Evolutionary conservation across 2,329 filamentous ascomycete genomes (phyloP), one percentile per base, ranked within the genome.

Genomic region (Fusarium napiforme): DNA sequence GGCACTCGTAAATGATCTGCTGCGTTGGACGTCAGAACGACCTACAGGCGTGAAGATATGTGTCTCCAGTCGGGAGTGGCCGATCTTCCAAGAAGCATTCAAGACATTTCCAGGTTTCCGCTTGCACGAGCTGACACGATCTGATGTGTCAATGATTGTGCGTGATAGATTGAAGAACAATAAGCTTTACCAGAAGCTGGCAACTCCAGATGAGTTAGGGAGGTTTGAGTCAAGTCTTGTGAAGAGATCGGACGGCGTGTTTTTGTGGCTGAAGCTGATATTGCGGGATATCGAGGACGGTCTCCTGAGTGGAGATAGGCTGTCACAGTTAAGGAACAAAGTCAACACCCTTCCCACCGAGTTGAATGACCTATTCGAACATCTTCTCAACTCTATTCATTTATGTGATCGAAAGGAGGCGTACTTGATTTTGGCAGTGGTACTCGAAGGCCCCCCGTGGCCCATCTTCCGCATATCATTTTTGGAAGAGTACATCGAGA

Each of bases 171-270:
- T 47, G 4, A 21, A 21, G 2, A 4, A 21, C 0, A 47, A 47
- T 12, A 1, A 28, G 0, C 3, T 3, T 4, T 47, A 16, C 4
- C 26, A 21, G 26, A 47, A 21, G 1, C 0, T 28, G 6, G 26
- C 26, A 47, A 0, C 0, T 15, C 5, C 45, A 3, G 0, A 0
- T 8, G 6, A 28, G 3, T 8, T 47, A 23, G 23, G 23, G 23
- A 23, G 23, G 23, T 47, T 47, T 47, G 19, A 47, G 12, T 47
- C 45, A 0, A 4, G 5, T 28, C 26, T 47, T 5, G 45, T 30
- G 19, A 9, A 30, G 3, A 21, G 0, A 10, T 47, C 45, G 9
- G 45, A 47, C 3, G 45, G 45, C 4, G 26, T 47, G 0, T 47
- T 47, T 21, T 16, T 47, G 45, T 47, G 45, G 45, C 45, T 47